Conservation (phyloP, 2,329 filamentous ascomycete genomes). For the Hypoxylon sp. region DNA sequence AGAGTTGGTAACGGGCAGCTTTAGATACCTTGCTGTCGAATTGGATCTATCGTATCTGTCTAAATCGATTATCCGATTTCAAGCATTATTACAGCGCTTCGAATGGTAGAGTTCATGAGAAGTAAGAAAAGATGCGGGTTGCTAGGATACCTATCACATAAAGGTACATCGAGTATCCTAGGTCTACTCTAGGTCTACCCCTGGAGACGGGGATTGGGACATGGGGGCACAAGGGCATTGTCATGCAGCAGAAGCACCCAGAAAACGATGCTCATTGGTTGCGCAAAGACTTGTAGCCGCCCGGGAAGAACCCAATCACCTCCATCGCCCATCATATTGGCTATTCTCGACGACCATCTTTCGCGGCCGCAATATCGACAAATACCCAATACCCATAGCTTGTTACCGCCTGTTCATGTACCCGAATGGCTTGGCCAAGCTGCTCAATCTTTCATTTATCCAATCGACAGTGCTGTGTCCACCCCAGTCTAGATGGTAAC, state of each 20-base stretch:
- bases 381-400: constrained; percentile 38
- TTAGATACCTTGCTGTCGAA: too few relatives aligned
- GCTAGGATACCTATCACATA: too few relatives aligned
- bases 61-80: too few relatives aligned
- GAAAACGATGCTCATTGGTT: constrained; percentile 40
- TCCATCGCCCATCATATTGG: constrained; percentile 29
- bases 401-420: constrained; percentile 38
- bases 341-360: constrained; percentile 39
- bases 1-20: too few relatives aligned
- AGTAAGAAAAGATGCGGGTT: background rate
- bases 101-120: constrained; percentile 1
- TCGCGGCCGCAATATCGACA: constrained; percentile 34
- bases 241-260: constrained; percentile 31
- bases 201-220: constrained; percentile 26
- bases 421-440: constrained; percentile 26
- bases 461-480: constrained; percentile 40
- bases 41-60: too few relatives aligned
- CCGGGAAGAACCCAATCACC: constrained; percentile 43
- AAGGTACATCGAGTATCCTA: too few relatives aligned
- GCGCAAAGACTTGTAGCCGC: constrained; percentile 43
- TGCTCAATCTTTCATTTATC: constrained; percentile 28
- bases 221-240: constrained; percentile 25
- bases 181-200: too few relatives aligned
- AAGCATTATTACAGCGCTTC: background rate
- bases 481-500: constrained; percentile 15